Conservation (phyloP, 164 flowering plant species). For the Platanus orientalis region DNA sequence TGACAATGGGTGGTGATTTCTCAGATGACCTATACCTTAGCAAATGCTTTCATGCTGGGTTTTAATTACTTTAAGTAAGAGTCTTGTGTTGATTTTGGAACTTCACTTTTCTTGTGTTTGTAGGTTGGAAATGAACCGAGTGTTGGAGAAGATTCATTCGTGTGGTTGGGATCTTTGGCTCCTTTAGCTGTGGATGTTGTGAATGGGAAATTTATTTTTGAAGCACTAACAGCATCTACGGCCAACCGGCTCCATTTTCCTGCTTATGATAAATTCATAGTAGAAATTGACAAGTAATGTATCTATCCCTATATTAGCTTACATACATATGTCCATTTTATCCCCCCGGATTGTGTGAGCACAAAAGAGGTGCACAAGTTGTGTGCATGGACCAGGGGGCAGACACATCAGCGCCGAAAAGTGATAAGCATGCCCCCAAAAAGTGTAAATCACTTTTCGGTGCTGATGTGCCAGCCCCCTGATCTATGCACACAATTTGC, state of each 20-base stretch:
- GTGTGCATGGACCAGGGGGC: too few relatives aligned
- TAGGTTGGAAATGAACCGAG: conserved; percentile 62
- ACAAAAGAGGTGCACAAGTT: too few relatives aligned
- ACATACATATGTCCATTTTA: neutral
- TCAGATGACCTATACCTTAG: neutral
- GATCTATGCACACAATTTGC: too few relatives aligned
- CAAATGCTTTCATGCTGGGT: neutral
- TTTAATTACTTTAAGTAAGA: too few relatives aligned
- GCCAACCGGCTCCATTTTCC: conserved; percentile 67
- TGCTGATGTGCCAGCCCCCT: too few relatives aligned
- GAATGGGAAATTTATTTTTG: conserved; percentile 82
- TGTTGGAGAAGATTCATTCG: conserved; percentile 81
- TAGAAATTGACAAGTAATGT: conserved; percentile 62
- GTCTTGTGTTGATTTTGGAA: neutral
- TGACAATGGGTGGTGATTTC: neutral
- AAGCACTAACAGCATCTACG: conserved; percentile 72
- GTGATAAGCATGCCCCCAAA: too few relatives aligned
- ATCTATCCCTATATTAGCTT: conserved; percentile 3
- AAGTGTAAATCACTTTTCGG: too few relatives aligned
- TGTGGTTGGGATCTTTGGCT: conserved; percentile 68
- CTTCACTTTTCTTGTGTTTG: conserved; percentile 2
- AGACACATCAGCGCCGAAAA: too few relatives aligned
- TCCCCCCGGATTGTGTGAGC: too few relatives aligned
- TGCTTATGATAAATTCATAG: conserved; percentile 65
- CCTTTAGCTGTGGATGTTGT: conserved; percentile 65